phyloP scores from a whole-genome alignment of 2,329 filamentous ascomycete genomes.

The Pseudogymnoascus verrucosus region DNA sequence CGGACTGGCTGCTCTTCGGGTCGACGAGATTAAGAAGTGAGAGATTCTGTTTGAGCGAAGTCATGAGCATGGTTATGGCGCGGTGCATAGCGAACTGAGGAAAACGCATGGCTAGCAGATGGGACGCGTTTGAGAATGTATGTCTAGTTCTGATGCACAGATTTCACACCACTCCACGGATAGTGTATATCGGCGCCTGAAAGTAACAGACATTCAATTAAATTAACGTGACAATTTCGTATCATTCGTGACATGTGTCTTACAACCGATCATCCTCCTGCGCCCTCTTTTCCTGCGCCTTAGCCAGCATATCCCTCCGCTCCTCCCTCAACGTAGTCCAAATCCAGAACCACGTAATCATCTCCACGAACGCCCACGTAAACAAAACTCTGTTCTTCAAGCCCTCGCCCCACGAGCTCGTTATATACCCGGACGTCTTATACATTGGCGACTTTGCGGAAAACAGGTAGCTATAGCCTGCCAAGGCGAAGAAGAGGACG shows the following conservation, averaged over 20 bases:
- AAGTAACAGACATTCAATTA: slow-evolving; percentile 6
- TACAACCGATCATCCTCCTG: slow-evolving; percentile 28
- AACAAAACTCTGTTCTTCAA: slow-evolving; percentile 82
- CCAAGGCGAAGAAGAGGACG: slow-evolving; percentile 50
- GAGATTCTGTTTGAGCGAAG: background rate
- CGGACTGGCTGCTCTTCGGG: slow-evolving; percentile 22
- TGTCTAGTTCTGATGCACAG: background rate
- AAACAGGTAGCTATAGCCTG: slow-evolving; percentile 59
- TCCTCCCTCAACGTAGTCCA: slow-evolving; percentile 66
- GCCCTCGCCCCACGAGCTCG: slow-evolving; percentile 49
- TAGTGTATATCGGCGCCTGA: background rate
- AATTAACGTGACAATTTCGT: background rate
- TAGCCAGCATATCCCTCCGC: slow-evolving; percentile 31
- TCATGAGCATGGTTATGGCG: slow-evolving; percentile 4
- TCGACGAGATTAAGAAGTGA: slow-evolving; percentile 8
- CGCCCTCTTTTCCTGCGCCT: slow-evolving; percentile 25
- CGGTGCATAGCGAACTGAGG: slow-evolving; percentile 8
- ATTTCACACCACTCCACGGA: background rate
- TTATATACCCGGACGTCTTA: slow-evolving; percentile 29
- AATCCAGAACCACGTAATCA: slow-evolving; percentile 81
- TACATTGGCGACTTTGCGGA: slow-evolving; percentile 43
- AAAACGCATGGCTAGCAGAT: background rate
- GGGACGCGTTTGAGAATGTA: background rate
- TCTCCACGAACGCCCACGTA: slow-evolving; percentile 75
- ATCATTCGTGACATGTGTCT: slow-evolving; percentile 3